Evolutionary conservation across 2,329 filamentous ascomycete species (phyloP).

Genomic region (Alternaria panax): DNA sequence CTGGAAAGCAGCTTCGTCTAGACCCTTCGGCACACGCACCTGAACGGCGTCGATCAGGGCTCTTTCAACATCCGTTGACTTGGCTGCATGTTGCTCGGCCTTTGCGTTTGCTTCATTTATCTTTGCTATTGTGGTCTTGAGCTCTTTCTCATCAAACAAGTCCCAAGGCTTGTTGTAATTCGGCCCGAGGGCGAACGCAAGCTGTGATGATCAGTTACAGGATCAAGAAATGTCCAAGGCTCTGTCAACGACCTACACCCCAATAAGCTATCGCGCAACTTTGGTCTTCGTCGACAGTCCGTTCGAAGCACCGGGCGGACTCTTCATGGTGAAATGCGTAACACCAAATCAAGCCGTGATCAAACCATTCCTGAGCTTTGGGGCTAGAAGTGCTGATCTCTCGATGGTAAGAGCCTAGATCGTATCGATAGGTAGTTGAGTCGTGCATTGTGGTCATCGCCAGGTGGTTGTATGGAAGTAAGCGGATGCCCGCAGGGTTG

Average conservation of each 20-base stretch:
- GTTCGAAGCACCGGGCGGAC: slow-evolving; percentile 68
- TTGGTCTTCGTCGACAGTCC: slow-evolving; percentile 63
- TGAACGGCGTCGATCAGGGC: slow-evolving; percentile 69
- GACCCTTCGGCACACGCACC: slow-evolving; percentile 52
- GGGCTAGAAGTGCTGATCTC: slow-evolving; percentile 61
- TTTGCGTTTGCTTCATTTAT: slow-evolving; percentile 57
- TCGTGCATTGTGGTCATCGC: slow-evolving; percentile 4
- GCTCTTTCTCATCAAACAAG: slow-evolving; percentile 69
- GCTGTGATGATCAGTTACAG: slow-evolving; percentile 48
- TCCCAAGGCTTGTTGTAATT: slow-evolving; percentile 85
- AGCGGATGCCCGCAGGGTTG: background rate
- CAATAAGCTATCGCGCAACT: slow-evolving; percentile 70
- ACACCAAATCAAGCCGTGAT: slow-evolving; percentile 75
- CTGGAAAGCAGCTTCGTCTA: slow-evolving; percentile 54
- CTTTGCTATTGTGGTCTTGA: slow-evolving; percentile 58
- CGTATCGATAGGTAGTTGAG: slow-evolving; percentile 47
- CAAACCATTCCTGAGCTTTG: slow-evolving; percentile 71
- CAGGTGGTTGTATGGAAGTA: background rate
- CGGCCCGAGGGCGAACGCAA: slow-evolving; percentile 73
- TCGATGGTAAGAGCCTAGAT: slow-evolving; percentile 68
- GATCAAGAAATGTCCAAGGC: background rate
- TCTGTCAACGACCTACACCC: slow-evolving; percentile 56
- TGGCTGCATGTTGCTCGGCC: slow-evolving; percentile 52
- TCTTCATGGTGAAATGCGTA: slow-evolving; percentile 82
- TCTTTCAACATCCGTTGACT: slow-evolving; percentile 62